These are phyloP conservation scores for Phascolomyces articulosus DNA, from an alignment of 371 early-diverging fungal species.

Conservation along the genomic window DNA sequence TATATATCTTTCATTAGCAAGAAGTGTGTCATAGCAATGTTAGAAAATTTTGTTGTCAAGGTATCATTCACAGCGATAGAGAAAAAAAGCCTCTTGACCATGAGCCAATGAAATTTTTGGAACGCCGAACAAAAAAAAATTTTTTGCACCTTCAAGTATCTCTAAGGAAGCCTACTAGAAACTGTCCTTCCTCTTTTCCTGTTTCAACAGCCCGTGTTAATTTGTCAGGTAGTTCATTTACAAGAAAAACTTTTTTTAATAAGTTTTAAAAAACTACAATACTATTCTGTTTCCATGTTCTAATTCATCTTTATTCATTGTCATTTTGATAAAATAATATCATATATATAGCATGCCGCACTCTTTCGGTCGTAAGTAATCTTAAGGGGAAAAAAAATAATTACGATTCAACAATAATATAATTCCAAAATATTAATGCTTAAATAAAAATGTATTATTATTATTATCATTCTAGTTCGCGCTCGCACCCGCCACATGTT, in stretches of 20 bases:
- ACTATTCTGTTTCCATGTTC: no score
- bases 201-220: slow-evolving; percentile 8
- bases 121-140: background rate
- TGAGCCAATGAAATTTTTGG: background rate
- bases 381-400: background rate
- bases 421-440: no score
- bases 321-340: background rate
- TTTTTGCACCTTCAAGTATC: background rate
- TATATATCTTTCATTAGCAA: no score
- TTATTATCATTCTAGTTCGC: no score
- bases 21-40: no score
- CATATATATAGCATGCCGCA: slow-evolving; percentile 75
- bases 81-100: background rate
- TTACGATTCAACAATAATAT: slow-evolving; percentile 12
- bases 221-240: slow-evolving; percentile 15
- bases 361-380: slow-evolving; percentile 84
- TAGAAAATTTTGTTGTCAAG: background rate
- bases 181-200: slow-evolving; percentile 8
- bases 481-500: slow-evolving; percentile 99
- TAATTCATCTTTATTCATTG: background rate
- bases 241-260: no score
- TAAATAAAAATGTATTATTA: no score
- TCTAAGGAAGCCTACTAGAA: background rate
- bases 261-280: no score
- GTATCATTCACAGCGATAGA: background rate